A percentile compares a stretch with the other conserved stretches of the same genome.
Evolutionary conservation across 495 filamentous ascomycete species (phyloP).

Genomic region (Chaetomium fimeti): DNA sequence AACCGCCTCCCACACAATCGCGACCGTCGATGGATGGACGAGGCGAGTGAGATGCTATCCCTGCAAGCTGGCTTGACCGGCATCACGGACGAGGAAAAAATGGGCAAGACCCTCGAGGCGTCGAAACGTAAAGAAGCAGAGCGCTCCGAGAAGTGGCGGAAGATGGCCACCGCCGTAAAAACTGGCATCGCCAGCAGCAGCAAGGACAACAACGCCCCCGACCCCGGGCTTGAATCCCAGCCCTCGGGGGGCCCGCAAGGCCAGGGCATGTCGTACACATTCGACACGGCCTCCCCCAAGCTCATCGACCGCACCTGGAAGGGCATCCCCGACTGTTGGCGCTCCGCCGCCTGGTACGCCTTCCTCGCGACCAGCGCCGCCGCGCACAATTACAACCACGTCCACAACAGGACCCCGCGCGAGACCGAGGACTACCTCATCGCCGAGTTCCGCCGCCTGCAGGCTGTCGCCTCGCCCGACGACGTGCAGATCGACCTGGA

Average conservation of each 20-base stretch:
- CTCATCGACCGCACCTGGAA: constrained; percentile 94
- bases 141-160: constrained; percentile 91
- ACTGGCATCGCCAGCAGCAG: constrained; percentile 20
- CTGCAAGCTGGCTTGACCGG: constrained; percentile 65
- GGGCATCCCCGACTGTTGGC: constrained; percentile 95
- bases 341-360: constrained; percentile 88
- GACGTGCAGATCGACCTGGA: constrained; percentile 98
- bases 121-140: constrained; percentile 76
- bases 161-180: constrained; percentile 79
- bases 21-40: constrained; percentile 72
- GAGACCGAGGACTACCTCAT: constrained; percentile 71
- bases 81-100: constrained; percentile 59
- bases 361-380: constrained; percentile 86
- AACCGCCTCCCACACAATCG: constrained; percentile 76
- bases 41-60: constrained; percentile 88
- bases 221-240: background rate
- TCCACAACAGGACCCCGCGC: background rate
- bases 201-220: background rate
- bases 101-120: constrained; percentile 55
- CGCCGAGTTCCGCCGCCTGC: constrained; percentile 64
- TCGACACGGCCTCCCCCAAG: constrained; percentile 80
- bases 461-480: constrained; percentile 73
- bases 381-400: constrained; percentile 27
- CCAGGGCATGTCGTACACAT: constrained; percentile 86
- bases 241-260: constrained; percentile 44